Conservation (phyloP, 805 yeast species). For the Candida xiaguanensis region DNA sequence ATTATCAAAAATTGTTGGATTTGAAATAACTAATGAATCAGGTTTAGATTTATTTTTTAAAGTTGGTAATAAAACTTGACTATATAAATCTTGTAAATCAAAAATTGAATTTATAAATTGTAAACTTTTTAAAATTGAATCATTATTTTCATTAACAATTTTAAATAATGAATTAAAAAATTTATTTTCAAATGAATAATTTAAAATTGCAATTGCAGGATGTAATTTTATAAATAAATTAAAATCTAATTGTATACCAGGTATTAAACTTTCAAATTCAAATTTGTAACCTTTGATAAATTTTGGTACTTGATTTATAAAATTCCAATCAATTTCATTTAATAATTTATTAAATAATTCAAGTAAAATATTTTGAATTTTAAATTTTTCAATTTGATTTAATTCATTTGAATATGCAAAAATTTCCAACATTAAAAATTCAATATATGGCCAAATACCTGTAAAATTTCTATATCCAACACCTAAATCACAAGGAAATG, state of each 20-base stretch:
- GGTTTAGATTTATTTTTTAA: slow-evolving; percentile 35
- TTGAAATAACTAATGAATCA: slow-evolving; percentile 12
- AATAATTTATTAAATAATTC: slow-evolving; percentile 43
- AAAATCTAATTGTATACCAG: slow-evolving; percentile 16
- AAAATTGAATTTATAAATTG: slow-evolving; percentile 44
- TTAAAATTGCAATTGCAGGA: slow-evolving; percentile 65
- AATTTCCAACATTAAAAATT: slow-evolving; percentile 64
- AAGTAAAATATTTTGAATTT: slow-evolving; percentile 54
- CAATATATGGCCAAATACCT: slow-evolving; percentile 80
- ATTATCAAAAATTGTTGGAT: slow-evolving; percentile 22
- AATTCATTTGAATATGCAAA: slow-evolving; percentile 50
- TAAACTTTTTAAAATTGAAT: slow-evolving; percentile 26
- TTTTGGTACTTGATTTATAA: slow-evolving; percentile 50
- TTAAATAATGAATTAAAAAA: slow-evolving; percentile 55
- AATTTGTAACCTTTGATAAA: slow-evolving; percentile 26
- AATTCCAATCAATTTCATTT: slow-evolving; percentile 35
- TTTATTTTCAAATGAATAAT: slow-evolving; percentile 57
- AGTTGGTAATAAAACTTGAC: slow-evolving; percentile 51
- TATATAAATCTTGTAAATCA: slow-evolving; percentile 54
- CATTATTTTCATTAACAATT: slow-evolving; percentile 38
- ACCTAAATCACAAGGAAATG: slow-evolving; percentile 67
- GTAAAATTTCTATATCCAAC: slow-evolving; percentile 47
- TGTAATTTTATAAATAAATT: slow-evolving; percentile 50
- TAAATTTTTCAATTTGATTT: slow-evolving; percentile 27
- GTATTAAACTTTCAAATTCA: slow-evolving; percentile 19